Percentiles rank a stretch among this genome's conserved stretches.
Conservation (phyloP, 2,329 filamentous ascomycete genomes). For the Taxawa tesnikishii region DNA sequence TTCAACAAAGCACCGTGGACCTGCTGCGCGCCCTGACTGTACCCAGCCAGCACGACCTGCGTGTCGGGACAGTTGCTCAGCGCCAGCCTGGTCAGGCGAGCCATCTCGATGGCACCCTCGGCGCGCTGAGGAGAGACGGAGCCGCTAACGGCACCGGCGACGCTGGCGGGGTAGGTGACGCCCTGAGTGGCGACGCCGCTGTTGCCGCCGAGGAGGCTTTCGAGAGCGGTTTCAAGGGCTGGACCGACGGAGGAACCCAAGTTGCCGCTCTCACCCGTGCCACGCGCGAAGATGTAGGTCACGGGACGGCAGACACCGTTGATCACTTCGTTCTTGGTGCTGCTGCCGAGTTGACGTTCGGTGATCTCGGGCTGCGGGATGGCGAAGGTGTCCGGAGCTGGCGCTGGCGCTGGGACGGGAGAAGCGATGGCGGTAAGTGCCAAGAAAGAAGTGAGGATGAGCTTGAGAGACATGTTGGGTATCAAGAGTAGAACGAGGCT, state of each 20-base stretch:
- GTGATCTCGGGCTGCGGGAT: too few species aligned
- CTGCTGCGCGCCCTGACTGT: slow-evolving; percentile 11
- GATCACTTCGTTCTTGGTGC: slow-evolving; percentile 10
- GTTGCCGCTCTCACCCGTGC: slow-evolving; percentile 40
- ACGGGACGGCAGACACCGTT: slow-evolving; percentile 27
- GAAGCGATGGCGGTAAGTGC: too few species aligned
- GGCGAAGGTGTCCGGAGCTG: too few species aligned
- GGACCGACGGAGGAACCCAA: slow-evolving; percentile 19
- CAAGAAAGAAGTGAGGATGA: too few species aligned
- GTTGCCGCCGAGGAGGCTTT: slow-evolving; percentile 7
- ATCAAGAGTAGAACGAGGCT: too few species aligned
- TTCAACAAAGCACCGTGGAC: slow-evolving; percentile 8
- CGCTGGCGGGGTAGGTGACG: slow-evolving; percentile 8
- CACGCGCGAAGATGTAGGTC: slow-evolving; percentile 43
- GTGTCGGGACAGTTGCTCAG: slow-evolving; percentile 9
- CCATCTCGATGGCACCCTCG: slow-evolving; percentile 8
- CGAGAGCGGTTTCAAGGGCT: slow-evolving; percentile 8
- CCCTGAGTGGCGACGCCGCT: slow-evolving; percentile 10
- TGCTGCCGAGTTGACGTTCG: too few species aligned
- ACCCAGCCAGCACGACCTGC: slow-evolving; percentile 11
- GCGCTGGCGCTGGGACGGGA: too few species aligned
- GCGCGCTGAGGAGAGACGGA: slow-evolving; percentile 4
- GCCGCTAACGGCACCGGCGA: slow-evolving; percentile 6
- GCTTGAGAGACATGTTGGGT: too few species aligned
- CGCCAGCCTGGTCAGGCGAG: slow-evolving; percentile 6